phyloP scores from a whole-genome alignment of 2,329 filamentous ascomycete genomes.

The Hortaea werneckii region DNA sequence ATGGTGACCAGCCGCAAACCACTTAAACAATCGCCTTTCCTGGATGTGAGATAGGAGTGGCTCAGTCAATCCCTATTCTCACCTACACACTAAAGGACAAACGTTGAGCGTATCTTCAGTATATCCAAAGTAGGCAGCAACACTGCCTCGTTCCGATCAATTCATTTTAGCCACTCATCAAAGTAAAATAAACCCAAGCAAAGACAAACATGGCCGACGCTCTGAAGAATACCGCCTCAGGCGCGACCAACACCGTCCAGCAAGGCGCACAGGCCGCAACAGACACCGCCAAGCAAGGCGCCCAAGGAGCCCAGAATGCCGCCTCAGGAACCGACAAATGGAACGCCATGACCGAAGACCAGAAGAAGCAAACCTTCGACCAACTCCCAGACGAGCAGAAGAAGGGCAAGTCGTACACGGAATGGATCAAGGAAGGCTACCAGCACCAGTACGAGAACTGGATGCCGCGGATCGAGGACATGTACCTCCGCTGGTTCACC shows the following conservation, averaged over 20 bases:
- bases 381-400: conserved; percentile 21
- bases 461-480: conserved; percentile 68
- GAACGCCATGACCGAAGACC: conserved; percentile 25
- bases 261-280: conserved; percentile 5
- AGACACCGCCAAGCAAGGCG: conserved; percentile 4
- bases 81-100: too few species aligned
- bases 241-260: conserved; percentile 3
- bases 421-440: conserved; percentile 55
- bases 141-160: too few species aligned
- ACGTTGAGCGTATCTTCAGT: too few species aligned
- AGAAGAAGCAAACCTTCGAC: conserved; percentile 26
- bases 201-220: background rate
- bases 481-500: conserved; percentile 62
- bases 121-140: too few species aligned
- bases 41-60: too few species aligned
- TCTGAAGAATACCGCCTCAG: conserved; percentile 6
- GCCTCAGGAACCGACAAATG: conserved; percentile 19
- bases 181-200: background rate
- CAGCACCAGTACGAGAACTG: conserved; percentile 63
- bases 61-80: too few species aligned
- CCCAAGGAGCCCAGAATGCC: background rate
- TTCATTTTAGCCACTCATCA: too few species aligned
- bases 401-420: conserved; percentile 31
- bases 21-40: too few species aligned
- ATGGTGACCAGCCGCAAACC: too few species aligned